Conservation (phyloP, 345 rosid species). For the Garcia nutans region DNA sequence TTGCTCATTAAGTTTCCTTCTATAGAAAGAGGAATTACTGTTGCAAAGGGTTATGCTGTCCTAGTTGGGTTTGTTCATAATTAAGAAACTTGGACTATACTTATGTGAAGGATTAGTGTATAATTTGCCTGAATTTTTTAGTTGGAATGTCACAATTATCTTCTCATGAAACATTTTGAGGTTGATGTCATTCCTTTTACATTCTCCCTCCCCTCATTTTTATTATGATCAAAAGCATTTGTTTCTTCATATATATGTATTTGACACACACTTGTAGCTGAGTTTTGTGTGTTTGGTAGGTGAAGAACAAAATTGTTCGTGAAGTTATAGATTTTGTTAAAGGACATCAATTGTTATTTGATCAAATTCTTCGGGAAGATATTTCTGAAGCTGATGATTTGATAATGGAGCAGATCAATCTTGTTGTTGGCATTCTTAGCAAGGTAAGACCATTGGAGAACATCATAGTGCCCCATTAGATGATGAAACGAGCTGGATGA, state of each 20-base stretch:
- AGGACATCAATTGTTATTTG: conserved; percentile 73
- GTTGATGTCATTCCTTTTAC: not conserved
- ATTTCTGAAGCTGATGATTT: conserved; percentile 62
- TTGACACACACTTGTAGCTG: not conserved
- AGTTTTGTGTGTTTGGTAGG: conserved; percentile 42
- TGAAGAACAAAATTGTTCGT: conserved; percentile 82
- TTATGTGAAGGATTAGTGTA: not conserved
- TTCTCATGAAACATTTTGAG: not conserved
- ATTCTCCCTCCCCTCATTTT: not conserved
- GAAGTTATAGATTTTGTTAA: conserved; percentile 78
- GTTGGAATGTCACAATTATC: not conserved
- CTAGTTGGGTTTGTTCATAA: too few relatives aligned
- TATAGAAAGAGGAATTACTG: too few relatives aligned
- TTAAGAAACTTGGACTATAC: too few relatives aligned
- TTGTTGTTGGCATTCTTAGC: conserved; percentile 85
- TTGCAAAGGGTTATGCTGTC: too few relatives aligned
- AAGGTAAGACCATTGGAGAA: conserved; percentile 45
- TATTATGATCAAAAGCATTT: too few relatives aligned
- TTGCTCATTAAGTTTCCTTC: too few relatives aligned
- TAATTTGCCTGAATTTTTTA: not conserved
- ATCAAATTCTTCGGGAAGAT: conserved; percentile 80
- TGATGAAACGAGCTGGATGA: not conserved
- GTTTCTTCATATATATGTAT: not conserved
- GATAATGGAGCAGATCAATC: conserved; percentile 83
- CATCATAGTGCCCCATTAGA: not conserved